These are phyloP conservation scores for Aspergillus cristatus DNA, from an alignment of 495 filamentous ascomycete species.

Conservation along the genomic window DNA sequence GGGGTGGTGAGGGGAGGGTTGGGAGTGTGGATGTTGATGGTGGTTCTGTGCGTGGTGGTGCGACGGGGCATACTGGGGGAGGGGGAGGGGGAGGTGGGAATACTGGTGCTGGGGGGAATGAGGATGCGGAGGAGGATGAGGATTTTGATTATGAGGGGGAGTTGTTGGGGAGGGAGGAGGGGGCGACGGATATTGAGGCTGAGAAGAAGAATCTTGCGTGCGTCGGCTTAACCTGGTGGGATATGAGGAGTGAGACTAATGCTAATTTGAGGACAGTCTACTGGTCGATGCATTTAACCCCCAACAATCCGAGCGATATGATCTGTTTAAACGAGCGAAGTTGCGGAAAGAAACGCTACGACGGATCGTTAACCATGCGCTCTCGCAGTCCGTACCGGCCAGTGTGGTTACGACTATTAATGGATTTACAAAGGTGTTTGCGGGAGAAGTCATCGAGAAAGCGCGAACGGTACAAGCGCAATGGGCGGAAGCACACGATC, in stretches of 20 bases:
- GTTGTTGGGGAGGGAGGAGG: conserved; percentile 51
- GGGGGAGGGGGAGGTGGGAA: conserved; percentile 25
- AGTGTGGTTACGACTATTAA: conserved; percentile 72
- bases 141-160: conserved; percentile 57
- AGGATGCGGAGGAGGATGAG: conserved; percentile 57
- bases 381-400: conserved; percentile 76
- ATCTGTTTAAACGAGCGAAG: conserved; percentile 61
- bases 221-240: conserved; percentile 12
- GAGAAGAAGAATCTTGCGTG: conserved; percentile 61
- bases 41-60: conserved; percentile 29
- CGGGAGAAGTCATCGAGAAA: conserved; percentile 73
- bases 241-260: no score
- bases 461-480: conserved; percentile 71
- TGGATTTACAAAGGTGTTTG: conserved; percentile 73
- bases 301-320: conserved; percentile 63
- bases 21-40: conserved; percentile 32
- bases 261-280: conserved; percentile 32
- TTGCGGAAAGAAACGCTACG: conserved; percentile 54
- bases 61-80: conserved; percentile 13
- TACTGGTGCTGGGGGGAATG: conserved; percentile 36
- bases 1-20: conserved; percentile 33
- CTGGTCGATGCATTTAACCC: conserved; percentile 60
- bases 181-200: conserved; percentile 55
- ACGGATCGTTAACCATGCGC: conserved; percentile 75
- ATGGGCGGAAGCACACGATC: conserved; percentile 52